These are phyloP conservation scores for Naematelia encephala DNA, from an alignment of 768 basidiomycete species.

Conservation along the genomic window DNA sequence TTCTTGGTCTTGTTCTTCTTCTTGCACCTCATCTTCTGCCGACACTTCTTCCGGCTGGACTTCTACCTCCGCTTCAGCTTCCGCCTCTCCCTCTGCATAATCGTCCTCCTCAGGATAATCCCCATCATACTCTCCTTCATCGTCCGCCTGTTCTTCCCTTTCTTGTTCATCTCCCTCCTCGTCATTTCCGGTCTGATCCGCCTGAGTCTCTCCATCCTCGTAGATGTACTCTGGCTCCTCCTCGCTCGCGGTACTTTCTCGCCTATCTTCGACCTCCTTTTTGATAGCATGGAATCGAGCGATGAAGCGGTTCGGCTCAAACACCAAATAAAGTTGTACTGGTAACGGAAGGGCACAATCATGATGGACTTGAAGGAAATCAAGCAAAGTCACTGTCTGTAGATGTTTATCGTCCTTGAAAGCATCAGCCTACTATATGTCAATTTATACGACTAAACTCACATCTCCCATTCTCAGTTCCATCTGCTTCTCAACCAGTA, in stretches of 20 bases:
- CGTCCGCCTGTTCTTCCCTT: slow-evolving; percentile 12
- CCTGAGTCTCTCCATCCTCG: slow-evolving; percentile 73
- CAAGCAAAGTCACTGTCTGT: slow-evolving; percentile 44
- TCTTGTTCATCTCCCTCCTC: slow-evolving; percentile 3
- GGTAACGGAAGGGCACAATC: slow-evolving; percentile 29
- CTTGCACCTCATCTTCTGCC: too few relatives aligned
- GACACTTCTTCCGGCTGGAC: background rate
- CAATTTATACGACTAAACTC: slow-evolving; percentile 13
- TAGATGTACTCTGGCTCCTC: slow-evolving; percentile 54
- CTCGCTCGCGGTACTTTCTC: slow-evolving; percentile 79
- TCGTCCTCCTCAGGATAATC: slow-evolving; percentile 5
- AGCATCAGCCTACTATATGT: background rate
- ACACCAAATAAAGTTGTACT: slow-evolving; percentile 23
- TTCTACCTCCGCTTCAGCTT: slow-evolving; percentile 10
- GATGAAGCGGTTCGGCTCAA: slow-evolving; percentile 24
- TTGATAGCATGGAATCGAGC: slow-evolving; percentile 30
- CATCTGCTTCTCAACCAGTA: slow-evolving; percentile 35
- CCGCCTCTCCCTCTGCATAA: slow-evolving; percentile 5
- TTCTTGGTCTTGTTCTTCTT: slow-evolving; percentile 1
- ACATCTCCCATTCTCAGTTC: slow-evolving; percentile 41
- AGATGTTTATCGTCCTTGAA: slow-evolving; percentile 37
- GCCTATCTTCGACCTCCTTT: slow-evolving; percentile 50
- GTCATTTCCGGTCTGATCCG: slow-evolving; percentile 73
- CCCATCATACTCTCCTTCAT: slow-evolving; percentile 18
- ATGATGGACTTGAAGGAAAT: slow-evolving; percentile 50